Evolutionary conservation across 768 basidiomycete species (phyloP).

Genomic region (Leucocoprinus sp.): DNA sequence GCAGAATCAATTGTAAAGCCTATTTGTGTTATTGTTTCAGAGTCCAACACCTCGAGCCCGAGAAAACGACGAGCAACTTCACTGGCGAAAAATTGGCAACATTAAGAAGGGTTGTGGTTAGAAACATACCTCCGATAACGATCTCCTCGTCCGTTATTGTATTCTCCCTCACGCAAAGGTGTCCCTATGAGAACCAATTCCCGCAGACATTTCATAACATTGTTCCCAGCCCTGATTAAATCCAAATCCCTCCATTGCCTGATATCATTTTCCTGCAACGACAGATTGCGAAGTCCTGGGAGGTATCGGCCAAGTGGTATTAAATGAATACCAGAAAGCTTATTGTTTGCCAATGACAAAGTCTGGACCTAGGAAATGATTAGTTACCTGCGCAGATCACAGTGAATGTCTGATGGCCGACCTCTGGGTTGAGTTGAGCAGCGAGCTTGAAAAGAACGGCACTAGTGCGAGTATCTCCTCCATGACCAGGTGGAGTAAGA

Average conservation of each 20-base stretch:
- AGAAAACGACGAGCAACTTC: conserved; percentile 78
- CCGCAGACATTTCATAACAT: conserved; percentile 53
- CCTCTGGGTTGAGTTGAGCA: conserved; percentile 66
- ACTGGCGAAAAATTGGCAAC: conserved; percentile 29
- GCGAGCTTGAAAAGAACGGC: conserved; percentile 89
- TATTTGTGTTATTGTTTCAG: conserved; percentile 70
- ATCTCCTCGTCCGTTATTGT: conserved; percentile 46
- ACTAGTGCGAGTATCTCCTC: conserved; percentile 55
- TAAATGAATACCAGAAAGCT: conserved; percentile 51
- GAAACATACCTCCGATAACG: conserved; percentile 48
- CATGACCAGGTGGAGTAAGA: conserved; percentile 62
- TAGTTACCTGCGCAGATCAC: conserved; percentile 3
- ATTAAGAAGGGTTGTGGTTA: background rate
- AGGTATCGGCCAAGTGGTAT: conserved; percentile 62
- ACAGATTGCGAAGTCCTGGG: conserved; percentile 72
- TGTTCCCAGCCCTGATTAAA: conserved; percentile 48
- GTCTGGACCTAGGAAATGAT: conserved; percentile 52
- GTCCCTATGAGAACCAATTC: conserved; percentile 73
- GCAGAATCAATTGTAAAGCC: conserved; percentile 59
- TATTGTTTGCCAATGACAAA: conserved; percentile 75
- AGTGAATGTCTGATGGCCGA: conserved; percentile 19
- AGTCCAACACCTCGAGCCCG: conserved; percentile 76
- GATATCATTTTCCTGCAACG: conserved; percentile 72
- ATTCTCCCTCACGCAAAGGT: conserved; percentile 59
- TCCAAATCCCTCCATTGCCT: conserved; percentile 64